A percentile compares a stretch with the other conserved stretches of the same genome.
Evolutionary conservation across 2,329 filamentous ascomycete genomes (phyloP).

Genomic region (Aspergillus terreus): DNA sequence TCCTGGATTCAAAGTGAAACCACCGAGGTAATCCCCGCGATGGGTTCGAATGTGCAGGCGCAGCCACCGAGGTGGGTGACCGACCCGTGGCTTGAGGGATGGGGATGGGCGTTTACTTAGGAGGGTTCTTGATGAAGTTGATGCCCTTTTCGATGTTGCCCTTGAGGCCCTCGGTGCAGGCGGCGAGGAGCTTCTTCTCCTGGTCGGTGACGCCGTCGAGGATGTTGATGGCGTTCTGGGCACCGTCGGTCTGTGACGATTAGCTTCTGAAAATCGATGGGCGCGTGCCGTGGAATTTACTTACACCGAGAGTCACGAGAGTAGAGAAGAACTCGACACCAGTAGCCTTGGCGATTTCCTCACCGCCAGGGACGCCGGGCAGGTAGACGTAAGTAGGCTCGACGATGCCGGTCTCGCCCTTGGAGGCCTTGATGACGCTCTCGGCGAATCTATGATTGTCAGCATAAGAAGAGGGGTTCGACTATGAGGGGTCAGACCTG

Average conservation of each 20-base stretch:
- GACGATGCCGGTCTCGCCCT: constrained; percentile 87
- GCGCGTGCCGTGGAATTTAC: constrained; percentile 34
- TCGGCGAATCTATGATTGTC: constrained; percentile 71
- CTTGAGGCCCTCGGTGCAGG: constrained; percentile 72
- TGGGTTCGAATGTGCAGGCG: constrained; percentile 9
- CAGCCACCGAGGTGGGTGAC: constrained; percentile 18
- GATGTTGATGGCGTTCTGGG: constrained; percentile 78
- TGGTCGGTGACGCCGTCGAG: constrained; percentile 73
- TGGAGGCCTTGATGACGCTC: constrained; percentile 81
- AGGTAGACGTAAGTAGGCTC: constrained; percentile 97
- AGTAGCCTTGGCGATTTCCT: constrained; percentile 77
- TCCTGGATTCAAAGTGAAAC: constrained; percentile 13
- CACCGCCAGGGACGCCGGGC: constrained; percentile 80
- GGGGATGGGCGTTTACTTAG: constrained; percentile 64
- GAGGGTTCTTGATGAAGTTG: constrained; percentile 80
- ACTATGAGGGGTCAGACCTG: constrained; percentile 56
- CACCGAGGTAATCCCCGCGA: constrained; percentile 10
- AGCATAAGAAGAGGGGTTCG: constrained; percentile 12
- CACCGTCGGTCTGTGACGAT: constrained; percentile 66
- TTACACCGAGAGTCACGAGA: constrained; percentile 90
- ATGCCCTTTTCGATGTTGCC: constrained; percentile 94
- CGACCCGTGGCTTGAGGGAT: constrained; percentile 15
- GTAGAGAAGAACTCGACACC: constrained; percentile 94
- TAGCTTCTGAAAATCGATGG: not conserved
- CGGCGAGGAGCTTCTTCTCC: constrained; percentile 83